Evolutionary conservation across 805 yeast species (phyloP), one percentile per base, ranked within the genome.

Genomic region (Wickerhamomyces chambardii): DNA sequence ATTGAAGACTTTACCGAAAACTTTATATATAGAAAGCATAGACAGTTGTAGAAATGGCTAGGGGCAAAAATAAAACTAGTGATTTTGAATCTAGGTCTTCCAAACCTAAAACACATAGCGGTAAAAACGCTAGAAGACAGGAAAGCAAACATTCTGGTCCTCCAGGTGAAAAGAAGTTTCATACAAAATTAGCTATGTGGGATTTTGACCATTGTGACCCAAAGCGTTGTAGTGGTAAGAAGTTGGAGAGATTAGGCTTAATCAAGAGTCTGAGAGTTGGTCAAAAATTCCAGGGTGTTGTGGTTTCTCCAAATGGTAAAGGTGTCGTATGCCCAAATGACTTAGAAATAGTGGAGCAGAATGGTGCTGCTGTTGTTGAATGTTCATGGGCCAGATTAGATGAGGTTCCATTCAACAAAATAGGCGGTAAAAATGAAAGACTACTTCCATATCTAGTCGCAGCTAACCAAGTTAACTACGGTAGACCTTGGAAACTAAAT

Each of bases 121-220:
- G 74, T 0, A 74, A 74, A 44, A 70, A 66, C 22, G 72, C 70
- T 38, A 66, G 63, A 34, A 64, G 55, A 15, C 53, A 49, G 42
- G 68, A 63, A 34, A 43, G 53, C 37, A 63, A 53, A 33, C 61
- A 56, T 32, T 44, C 44, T 17, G 47, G 42, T 3, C 37, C 32
- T 10, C 19, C 28, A 18, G 40, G 39, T 18, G 41, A 46, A 11
- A 43, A 43, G 3, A 62, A 69, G 34, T 84, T 85, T 51, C 95
- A 95, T 1, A 80, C 82, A 25, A 87, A 85, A 50, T 57, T 89
- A 42, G 97, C 96, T 15, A 90, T 90, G 98, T 90, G 98, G 96
- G 98, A 92, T 56, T 92, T 92, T 53, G 95, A 89, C 45, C 98
- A 92, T 54, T 92, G 98, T 63, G 98, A 92, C 59, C 98, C 98